Evolutionary conservation across 1,139 yeast genomes (phyloP), one percentile per base, ranked within the genome.

Genomic region (Hyphopichia buzzinii): DNA sequence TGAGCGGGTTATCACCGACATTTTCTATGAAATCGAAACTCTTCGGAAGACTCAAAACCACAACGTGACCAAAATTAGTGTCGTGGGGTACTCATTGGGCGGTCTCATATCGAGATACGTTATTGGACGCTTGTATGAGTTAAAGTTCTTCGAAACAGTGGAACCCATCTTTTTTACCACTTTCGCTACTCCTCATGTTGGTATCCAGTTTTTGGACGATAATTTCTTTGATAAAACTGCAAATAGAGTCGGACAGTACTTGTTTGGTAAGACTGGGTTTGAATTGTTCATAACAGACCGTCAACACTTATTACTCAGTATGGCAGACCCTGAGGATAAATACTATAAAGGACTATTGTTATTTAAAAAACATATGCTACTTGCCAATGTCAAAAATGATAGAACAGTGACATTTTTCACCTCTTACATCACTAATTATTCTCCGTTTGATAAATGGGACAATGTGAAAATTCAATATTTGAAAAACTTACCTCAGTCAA

Each of bases 161-260:
- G 64, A 73, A 44, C 96, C 96, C 0, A 62, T 75, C 2, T 64
- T 79, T 35, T 84, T 83, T 52, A 72, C 89, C 12, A 85, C 96
- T 0, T 84, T 89, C 65, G 97, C 97, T 2, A 82, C 96, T 2
- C 97, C 97, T 1, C 97, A 90, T 61, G 65, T 87, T 6, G 96
- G 96, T 0, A 74, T 84, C 10, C 72, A 71, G 31, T 77, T 76
- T 48, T 73, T 67, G 49, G 59, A 59, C 13, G 57, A 64, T 8
- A 57, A 67, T 8, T 40, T 71, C 8, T 62, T 74, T 39, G 75
- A 79, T 38, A 49, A 55, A 11, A 35, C 76, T 1, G 63, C 85
- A 36, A 85, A 84, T 48, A 49, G 59, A 8, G 36, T 83, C 14
- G 96, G 96, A 0, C 67, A 78, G 1, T 70, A 70, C 41, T 50